Percentiles rank a stretch among this genome's conserved stretches.
These are phyloP conservation scores for Microsporum canis DNA, from an alignment of 2,329 filamentous ascomycete genomes.

Conservation along the genomic window DNA sequence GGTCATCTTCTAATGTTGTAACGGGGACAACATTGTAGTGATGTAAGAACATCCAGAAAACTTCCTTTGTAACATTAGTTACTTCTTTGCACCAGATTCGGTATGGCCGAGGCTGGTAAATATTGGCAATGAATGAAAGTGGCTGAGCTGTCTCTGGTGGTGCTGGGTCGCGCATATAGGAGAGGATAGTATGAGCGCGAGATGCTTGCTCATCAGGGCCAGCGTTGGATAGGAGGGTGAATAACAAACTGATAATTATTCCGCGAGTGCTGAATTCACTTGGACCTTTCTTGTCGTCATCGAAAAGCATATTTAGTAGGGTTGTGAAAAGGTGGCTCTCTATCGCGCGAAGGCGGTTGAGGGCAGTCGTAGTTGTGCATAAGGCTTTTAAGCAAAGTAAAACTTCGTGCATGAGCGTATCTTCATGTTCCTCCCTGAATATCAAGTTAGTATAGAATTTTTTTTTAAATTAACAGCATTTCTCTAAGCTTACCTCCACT, in stretches of 20 bases:
- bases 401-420: constrained; percentile 81
- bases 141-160: constrained; percentile 65
- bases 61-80: constrained; percentile 86
- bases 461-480: background rate
- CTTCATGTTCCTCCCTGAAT: constrained; percentile 81
- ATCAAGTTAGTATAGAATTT: constrained; percentile 6
- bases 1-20: constrained; percentile 24
- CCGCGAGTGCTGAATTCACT: constrained; percentile 91
- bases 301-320: constrained; percentile 78
- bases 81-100: constrained; percentile 90
- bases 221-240: constrained; percentile 71
- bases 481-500: constrained; percentile 64
- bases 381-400: constrained; percentile 88
- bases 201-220: constrained; percentile 49
- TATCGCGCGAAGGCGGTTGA: constrained; percentile 69
- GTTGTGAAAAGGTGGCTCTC: constrained; percentile 75
- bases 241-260: constrained; percentile 78
- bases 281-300: constrained; percentile 95
- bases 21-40: constrained; percentile 73
- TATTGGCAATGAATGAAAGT: constrained; percentile 76
- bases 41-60: constrained; percentile 98
- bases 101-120: constrained; percentile 78
- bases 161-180: constrained; percentile 68
- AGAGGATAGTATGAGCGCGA: constrained; percentile 62
- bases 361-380: constrained; percentile 77